These are phyloP conservation scores for Crithidia mellificae DNA, from an alignment of 208 protist species.

Conservation along the genomic window DNA sequence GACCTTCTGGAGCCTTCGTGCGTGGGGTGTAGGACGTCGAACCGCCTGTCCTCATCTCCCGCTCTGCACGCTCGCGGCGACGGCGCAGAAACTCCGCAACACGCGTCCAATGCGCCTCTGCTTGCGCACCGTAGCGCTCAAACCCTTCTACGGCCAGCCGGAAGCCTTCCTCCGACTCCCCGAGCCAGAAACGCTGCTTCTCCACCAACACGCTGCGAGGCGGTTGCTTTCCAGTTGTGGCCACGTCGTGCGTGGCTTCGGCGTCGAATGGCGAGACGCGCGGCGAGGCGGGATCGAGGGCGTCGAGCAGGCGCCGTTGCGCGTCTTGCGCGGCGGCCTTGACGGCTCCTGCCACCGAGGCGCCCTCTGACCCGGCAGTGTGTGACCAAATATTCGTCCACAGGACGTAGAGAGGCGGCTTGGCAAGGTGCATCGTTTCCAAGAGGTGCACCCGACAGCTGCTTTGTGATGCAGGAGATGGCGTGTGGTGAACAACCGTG, in stretches of 20 bases:
- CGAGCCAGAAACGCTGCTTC: conserved; percentile 66
- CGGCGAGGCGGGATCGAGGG: conserved; percentile 16
- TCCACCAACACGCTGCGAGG: neutral
- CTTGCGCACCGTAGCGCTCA: conserved; percentile 24
- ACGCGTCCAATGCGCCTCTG: conserved; percentile 56
- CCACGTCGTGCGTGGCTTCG: neutral
- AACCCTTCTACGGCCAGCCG: conserved; percentile 51
- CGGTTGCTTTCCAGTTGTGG: neutral
- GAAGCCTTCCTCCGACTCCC: conserved; percentile 65
- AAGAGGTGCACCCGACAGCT: conserved; percentile 32
- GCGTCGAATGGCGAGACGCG: conserved; percentile 18
- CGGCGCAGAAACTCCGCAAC: conserved; percentile 31
- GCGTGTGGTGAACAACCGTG: too few relatives aligned
- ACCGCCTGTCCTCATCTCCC: conserved; percentile 10
- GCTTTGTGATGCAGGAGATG: neutral
- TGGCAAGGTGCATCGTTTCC: conserved; percentile 75
- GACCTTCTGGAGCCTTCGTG: too few relatives aligned
- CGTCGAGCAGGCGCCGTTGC: conserved; percentile 26
- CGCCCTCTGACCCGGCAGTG: neutral
- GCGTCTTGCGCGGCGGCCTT: neutral
- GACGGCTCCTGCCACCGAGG: neutral
- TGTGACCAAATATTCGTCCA: conserved; percentile 25
- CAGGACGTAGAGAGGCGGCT: conserved; percentile 74
- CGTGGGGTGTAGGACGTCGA: neutral
- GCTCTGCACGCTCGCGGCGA: conserved; percentile 54